A percentile compares a stretch with the other conserved stretches of the same genome.
phyloP scores from a whole-genome alignment of 2,329 filamentous ascomycete genomes.

The Ceratocystiopsis minuta region DNA sequence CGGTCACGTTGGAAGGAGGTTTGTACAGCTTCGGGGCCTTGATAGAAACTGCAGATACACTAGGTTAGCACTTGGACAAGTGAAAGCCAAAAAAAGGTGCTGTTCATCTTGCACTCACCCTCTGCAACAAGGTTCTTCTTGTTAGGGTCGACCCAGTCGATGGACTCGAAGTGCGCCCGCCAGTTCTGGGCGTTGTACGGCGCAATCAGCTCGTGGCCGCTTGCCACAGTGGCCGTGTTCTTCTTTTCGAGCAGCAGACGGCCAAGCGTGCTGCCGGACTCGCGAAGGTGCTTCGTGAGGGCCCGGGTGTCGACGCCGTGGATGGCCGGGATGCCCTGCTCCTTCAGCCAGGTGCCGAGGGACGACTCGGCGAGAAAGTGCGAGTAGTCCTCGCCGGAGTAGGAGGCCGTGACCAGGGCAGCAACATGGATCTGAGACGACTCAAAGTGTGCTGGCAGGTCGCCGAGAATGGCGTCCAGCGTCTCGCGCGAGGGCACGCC shows the following conservation, averaged over 20 bases:
- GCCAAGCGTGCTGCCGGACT: slow-evolving; percentile 92
- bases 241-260: slow-evolving; percentile 60
- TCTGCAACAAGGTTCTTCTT: slow-evolving; percentile 81
- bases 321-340: slow-evolving; percentile 84
- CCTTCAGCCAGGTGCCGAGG: slow-evolving; percentile 86
- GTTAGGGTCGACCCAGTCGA: slow-evolving; percentile 88
- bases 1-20: slow-evolving; percentile 49
- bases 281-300: slow-evolving; percentile 82
- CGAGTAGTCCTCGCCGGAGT: slow-evolving; percentile 87
- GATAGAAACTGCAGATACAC: slow-evolving; percentile 57
- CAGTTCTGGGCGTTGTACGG: slow-evolving; percentile 21
- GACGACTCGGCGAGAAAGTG: slow-evolving; percentile 86
- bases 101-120: slow-evolving; percentile 42
- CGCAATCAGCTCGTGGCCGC: slow-evolving; percentile 13
- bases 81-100: neutral
- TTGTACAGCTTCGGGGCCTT: slow-evolving; percentile 72
- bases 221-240: neutral
- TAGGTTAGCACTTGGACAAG: slow-evolving; percentile 14
- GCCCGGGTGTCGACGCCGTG: slow-evolving; percentile 88
- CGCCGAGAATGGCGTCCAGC: slow-evolving; percentile 66
- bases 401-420: slow-evolving; percentile 76
- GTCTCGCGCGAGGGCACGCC: slow-evolving; percentile 79
- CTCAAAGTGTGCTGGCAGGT: slow-evolving; percentile 86
- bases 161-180: slow-evolving; percentile 50
- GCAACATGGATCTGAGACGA: slow-evolving; percentile 84